Evolutionary conservation across 495 filamentous ascomycete genomes (phyloP).

Genomic region (Pyrenula massariospora): DNA sequence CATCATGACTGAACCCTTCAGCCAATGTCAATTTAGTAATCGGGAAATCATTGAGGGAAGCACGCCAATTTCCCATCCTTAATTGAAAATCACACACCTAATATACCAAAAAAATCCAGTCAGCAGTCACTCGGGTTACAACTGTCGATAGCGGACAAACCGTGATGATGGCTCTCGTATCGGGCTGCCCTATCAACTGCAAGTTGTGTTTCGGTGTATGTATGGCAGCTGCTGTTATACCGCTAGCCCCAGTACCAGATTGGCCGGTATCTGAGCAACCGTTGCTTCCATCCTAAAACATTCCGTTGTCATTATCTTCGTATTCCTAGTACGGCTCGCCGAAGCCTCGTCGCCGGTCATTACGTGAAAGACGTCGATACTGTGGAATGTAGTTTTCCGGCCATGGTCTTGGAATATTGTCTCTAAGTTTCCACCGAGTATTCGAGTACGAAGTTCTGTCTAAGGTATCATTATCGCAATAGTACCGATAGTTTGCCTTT

Average conservation of each 20-base stretch:
- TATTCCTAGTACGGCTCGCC: neutral
- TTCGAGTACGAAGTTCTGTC: neutral
- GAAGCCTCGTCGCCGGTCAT: neutral
- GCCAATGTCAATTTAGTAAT: neutral
- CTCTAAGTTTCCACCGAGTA: neutral
- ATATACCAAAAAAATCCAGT: neutral
- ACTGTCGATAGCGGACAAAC: neutral
- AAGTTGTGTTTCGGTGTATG: neutral
- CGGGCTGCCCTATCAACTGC: neutral
- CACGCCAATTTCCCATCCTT: neutral
- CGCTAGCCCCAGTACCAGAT: too few relatives aligned
- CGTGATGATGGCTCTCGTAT: neutral
- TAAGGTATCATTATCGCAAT: neutral
- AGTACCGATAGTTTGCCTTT: neutral
- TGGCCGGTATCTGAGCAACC: neutral
- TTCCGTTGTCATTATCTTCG: neutral
- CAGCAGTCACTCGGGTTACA: neutral
- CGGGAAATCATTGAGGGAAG: neutral
- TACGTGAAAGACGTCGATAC: neutral
- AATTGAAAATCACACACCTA: neutral
- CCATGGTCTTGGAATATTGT: neutral
- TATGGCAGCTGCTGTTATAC: neutral
- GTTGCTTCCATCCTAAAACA: neutral
- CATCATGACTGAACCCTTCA: neutral
- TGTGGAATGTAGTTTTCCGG: neutral